Evolutionary conservation across 352 stramenopile genomes (phyloP).

Genomic region (Phytophthora lateralis): DNA sequence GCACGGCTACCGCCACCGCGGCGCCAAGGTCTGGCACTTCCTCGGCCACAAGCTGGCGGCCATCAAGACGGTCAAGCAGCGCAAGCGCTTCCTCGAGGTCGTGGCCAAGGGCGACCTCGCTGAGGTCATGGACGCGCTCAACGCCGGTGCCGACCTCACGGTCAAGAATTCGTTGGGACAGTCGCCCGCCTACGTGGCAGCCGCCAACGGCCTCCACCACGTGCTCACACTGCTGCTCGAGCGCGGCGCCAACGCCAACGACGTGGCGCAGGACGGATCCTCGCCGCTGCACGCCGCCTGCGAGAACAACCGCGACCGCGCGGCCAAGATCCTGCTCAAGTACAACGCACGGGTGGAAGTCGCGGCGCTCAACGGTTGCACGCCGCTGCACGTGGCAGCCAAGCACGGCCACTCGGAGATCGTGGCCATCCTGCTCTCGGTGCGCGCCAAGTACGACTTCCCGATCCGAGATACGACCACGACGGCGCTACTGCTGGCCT

Average conservation of each 20-base stretch:
- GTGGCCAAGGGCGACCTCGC: conserved; percentile 55
- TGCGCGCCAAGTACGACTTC: conserved; percentile 56
- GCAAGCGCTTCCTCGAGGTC: conserved; percentile 71
- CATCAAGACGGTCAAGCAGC: conserved; percentile 69
- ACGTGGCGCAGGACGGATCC: conserved; percentile 55
- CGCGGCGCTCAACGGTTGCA: conserved; percentile 48
- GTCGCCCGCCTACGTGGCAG: conserved; percentile 65
- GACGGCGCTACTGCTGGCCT: conserved; percentile 79
- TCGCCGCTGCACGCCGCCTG: conserved; percentile 66
- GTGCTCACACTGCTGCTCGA: conserved; percentile 76
- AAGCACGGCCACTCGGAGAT: conserved; percentile 58
- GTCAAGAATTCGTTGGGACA: conserved; percentile 55
- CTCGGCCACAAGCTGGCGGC: conserved; percentile 75
- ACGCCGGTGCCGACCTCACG: conserved; percentile 61
- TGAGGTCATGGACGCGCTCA: conserved; percentile 69
- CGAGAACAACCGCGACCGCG: conserved; percentile 61
- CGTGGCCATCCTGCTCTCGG: conserved; percentile 49
- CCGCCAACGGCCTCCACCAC: conserved; percentile 55
- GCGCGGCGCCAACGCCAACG: conserved; percentile 62
- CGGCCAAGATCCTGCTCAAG: conserved; percentile 63
- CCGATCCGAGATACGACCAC: conserved; percentile 45
- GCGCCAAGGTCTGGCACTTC: conserved; percentile 72
- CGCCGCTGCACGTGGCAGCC: conserved; percentile 66
- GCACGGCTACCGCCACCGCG: conserved; percentile 35
- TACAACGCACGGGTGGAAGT: conserved; percentile 58